Conservation (phyloP, 2,329 filamentous ascomycete genomes). For the Albifimbria verrucaria region DNA sequence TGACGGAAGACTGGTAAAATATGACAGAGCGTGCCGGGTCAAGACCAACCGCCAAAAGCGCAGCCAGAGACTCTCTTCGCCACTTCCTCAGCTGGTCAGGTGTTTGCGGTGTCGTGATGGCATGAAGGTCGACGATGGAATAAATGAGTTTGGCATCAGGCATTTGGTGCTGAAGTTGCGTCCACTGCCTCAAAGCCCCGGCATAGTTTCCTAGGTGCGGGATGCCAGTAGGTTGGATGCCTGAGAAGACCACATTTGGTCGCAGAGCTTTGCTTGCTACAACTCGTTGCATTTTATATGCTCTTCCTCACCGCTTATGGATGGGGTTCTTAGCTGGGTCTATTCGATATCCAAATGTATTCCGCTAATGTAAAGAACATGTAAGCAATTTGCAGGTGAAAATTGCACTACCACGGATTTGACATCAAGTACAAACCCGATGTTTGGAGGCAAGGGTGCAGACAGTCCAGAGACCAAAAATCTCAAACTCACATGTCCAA, state of each 20-base stretch:
- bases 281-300: not conserved
- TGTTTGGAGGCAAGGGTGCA: too few relatives aligned
- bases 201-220: slow-evolving; percentile 96
- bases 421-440: too few relatives aligned
- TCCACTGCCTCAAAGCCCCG: slow-evolving; percentile 86
- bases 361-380: too few relatives aligned
- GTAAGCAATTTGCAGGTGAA: too few relatives aligned
- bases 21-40: slow-evolving; percentile 72
- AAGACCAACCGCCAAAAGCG: slow-evolving; percentile 79
- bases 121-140: slow-evolving; percentile 90
- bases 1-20: slow-evolving; percentile 77
- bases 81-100: slow-evolving; percentile 57
- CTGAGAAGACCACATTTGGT: slow-evolving; percentile 73
- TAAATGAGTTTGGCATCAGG: slow-evolving; percentile 65
- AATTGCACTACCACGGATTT: too few relatives aligned
- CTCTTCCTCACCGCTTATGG: not conserved
- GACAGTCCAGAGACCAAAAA: too few relatives aligned
- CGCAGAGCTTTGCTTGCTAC: slow-evolving; percentile 3
- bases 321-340: too few relatives aligned
- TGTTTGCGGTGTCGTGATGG: slow-evolving; percentile 76
- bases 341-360: too few relatives aligned
- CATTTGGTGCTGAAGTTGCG: slow-evolving; percentile 65
- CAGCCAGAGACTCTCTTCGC: slow-evolving; percentile 73
- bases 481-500: too few relatives aligned
- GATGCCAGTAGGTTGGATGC: slow-evolving; percentile 92